Percentiles rank a stretch among this genome's conserved stretches.
Conservation (phyloP, 2,329 filamentous ascomycete genomes). For the Fusarium vanettenii region DNA sequence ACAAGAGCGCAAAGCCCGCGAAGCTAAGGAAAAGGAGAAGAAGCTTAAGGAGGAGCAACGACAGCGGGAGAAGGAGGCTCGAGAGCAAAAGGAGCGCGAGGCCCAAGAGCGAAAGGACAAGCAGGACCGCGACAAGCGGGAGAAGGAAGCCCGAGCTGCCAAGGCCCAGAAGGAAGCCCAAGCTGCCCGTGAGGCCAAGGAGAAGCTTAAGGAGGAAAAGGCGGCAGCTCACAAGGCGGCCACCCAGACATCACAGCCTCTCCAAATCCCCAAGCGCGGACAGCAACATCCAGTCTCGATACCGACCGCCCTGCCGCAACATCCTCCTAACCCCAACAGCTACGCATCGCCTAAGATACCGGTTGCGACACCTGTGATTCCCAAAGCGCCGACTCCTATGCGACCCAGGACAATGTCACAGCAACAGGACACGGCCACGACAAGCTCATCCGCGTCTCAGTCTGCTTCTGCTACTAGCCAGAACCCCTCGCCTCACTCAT, state of each 20-base stretch:
- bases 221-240: slow-evolving; percentile 50
- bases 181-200: slow-evolving; percentile 60
- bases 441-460: slow-evolving; percentile 77
- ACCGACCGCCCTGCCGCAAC: slow-evolving; percentile 67
- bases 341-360: slow-evolving; percentile 83
- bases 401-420: slow-evolving; percentile 83
- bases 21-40: slow-evolving; percentile 77
- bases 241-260: slow-evolving; percentile 50
- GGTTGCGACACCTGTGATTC: slow-evolving; percentile 81
- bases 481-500: slow-evolving; percentile 68
- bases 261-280: slow-evolving; percentile 53
- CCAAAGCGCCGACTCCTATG: slow-evolving; percentile 84
- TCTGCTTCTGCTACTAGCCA: slow-evolving; percentile 61
- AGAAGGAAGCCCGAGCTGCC: slow-evolving; percentile 66
- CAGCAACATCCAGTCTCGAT: slow-evolving; percentile 56
- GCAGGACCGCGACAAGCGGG: slow-evolving; percentile 71
- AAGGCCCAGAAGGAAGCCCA: slow-evolving; percentile 70
- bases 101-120: slow-evolving; percentile 71
- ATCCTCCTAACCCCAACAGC: slow-evolving; percentile 66
- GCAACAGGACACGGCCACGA: slow-evolving; percentile 78
- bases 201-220: slow-evolving; percentile 77
- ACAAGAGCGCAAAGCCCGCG: slow-evolving; percentile 80
- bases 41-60: slow-evolving; percentile 86
- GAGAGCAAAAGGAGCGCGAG: slow-evolving; percentile 78
- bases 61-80: slow-evolving; percentile 81